These are phyloP conservation scores for Neurospora terricola DNA, from an alignment of 495 filamentous ascomycete genomes.

Conservation along the genomic window DNA sequence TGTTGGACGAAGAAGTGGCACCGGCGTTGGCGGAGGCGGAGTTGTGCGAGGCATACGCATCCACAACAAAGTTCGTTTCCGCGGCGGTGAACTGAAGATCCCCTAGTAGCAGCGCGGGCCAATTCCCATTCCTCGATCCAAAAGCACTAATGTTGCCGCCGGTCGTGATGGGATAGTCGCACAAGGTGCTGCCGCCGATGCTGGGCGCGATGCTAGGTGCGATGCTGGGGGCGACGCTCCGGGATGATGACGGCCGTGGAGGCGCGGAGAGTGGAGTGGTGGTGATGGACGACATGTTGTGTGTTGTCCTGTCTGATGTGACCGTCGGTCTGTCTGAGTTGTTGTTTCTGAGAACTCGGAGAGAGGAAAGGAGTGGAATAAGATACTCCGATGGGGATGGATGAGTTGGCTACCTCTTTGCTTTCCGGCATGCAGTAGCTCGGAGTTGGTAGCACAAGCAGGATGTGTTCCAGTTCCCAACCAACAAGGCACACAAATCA, in stretches of 20 bases:
- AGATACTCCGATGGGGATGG: not conserved
- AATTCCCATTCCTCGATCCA: not conserved
- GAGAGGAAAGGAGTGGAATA: not conserved
- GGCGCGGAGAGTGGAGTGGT: not conserved
- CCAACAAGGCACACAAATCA: not conserved
- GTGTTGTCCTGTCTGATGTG: not conserved
- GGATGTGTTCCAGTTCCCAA: not conserved
- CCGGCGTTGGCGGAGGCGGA: not conserved
- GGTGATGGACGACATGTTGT: not conserved
- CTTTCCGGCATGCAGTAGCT: not conserved
- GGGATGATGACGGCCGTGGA: not conserved
- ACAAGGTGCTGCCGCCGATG: not conserved
- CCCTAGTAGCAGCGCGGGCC: not conserved
- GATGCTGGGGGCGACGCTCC: not conserved
- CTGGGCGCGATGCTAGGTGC: not conserved
- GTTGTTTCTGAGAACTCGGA: not conserved
- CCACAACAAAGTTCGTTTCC: not conserved
- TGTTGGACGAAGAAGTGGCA: not conserved
- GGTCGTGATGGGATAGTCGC: not conserved
- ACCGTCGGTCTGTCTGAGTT: not conserved
- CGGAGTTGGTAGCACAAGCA: not conserved
- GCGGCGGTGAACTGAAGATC: not conserved
- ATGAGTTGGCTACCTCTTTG: not conserved
- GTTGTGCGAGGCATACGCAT: not conserved
- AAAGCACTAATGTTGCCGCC: not conserved